These are phyloP conservation scores for Arthrobotrys sinensis DNA, from an alignment of 2,329 filamentous ascomycete genomes.

Conservation along the genomic window DNA sequence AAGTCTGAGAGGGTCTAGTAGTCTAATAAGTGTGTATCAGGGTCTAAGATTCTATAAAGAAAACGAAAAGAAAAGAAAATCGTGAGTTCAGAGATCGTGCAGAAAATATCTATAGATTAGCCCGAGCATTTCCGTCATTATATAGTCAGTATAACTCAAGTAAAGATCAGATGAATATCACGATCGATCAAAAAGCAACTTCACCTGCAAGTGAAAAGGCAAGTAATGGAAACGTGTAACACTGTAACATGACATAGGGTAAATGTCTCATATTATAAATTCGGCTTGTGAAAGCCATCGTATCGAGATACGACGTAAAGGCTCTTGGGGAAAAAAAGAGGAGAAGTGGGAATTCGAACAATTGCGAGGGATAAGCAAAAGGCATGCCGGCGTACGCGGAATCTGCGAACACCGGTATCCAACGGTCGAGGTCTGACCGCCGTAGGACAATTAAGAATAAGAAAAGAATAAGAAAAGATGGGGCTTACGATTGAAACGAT, in stretches of 20 bases:
- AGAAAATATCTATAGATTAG: slow-evolving; percentile 8
- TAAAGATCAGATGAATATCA: slow-evolving; percentile 4
- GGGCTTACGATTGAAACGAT: slow-evolving; percentile 27
- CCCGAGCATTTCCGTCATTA: not conserved
- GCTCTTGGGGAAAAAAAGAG: not conserved
- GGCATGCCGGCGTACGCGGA: slow-evolving; percentile 1
- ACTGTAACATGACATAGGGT: slow-evolving; percentile 2
- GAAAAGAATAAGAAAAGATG: slow-evolving; percentile 29
- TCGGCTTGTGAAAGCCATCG: not conserved
- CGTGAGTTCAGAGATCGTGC: not conserved
- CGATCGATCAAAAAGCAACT: not conserved
- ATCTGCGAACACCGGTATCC: slow-evolving; percentile 17
- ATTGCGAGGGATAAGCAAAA: not conserved
- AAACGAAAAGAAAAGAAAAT: not conserved
- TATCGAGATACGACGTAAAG: slow-evolving; percentile 1
- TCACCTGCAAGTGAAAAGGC: not conserved
- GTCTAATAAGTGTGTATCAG: slow-evolving; percentile 1
- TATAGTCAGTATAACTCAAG: not conserved
- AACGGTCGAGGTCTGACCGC: slow-evolving; percentile 32
- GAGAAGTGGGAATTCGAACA: slow-evolving; percentile 9
- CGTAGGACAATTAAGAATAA: slow-evolving; percentile 19
- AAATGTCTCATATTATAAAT: slow-evolving; percentile 42
- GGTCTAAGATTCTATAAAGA: not conserved
- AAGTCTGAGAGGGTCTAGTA: not conserved
- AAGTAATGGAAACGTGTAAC: slow-evolving; percentile 1